phyloP scores from a whole-genome alignment of 352 stramenopile genomes.

The Phytophthora cryptogea region DNA sequence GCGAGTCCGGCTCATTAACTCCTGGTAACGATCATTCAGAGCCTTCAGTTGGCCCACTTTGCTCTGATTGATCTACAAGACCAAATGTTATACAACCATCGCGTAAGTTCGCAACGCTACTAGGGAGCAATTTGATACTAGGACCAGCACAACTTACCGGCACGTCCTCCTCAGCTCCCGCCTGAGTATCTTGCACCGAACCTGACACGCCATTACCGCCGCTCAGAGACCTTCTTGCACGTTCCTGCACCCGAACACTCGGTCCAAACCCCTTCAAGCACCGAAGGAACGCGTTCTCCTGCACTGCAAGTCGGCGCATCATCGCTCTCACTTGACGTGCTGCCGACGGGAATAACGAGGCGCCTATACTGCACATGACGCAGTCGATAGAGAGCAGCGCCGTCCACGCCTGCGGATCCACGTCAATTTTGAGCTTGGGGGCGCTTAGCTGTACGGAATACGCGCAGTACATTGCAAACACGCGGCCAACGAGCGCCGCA shows the following conservation, averaged over 20 bases:
- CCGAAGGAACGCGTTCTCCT: conserved; percentile 70
- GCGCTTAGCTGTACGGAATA: conserved; percentile 61
- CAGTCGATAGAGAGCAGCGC: conserved; percentile 45
- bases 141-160: conserved; percentile 18
- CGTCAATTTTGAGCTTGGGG: conserved; percentile 69
- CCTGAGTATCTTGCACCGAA: conserved; percentile 1
- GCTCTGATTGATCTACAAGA: conserved; percentile 24
- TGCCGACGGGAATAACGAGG: conserved; percentile 28
- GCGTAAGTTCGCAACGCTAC: neutral
- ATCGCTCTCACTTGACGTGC: conserved; percentile 51
- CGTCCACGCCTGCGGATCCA: conserved; percentile 50
- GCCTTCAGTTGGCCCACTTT: conserved; percentile 25
- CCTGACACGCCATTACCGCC: conserved; percentile 1
- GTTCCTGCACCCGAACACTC: conserved; percentile 15
- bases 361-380: conserved; percentile 29
- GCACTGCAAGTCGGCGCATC: conserved; percentile 43
- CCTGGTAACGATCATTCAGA: conserved; percentile 29
- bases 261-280: conserved; percentile 56
- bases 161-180: conserved; percentile 6
- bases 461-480: conserved; percentile 69
- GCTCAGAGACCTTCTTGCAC: neutral
- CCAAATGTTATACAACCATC: neutral
- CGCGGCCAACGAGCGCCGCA: conserved; percentile 39
- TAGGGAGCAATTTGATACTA: neutral
- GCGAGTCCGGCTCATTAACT: conserved; percentile 26